Base-by-base conservation (phyloP, 176 grass and related monocot species). In the Aegilops longissima region DNA sequence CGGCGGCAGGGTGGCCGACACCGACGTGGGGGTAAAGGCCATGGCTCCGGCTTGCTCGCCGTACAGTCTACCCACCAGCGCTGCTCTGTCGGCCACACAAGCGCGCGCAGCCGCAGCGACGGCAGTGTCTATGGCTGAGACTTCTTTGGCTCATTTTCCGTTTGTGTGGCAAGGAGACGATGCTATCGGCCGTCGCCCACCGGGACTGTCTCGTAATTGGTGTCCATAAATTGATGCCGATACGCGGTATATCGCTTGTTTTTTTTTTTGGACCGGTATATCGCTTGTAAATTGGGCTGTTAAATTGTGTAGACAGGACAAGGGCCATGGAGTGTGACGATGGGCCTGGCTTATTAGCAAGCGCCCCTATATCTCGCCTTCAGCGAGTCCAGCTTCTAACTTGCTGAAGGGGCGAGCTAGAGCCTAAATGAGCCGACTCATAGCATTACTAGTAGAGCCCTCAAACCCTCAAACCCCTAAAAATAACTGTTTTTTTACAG, bases 21-120 rank as follows among this genome's bases (percentile, higher is more conserved):
- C 82, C 52, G 90, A 85, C 76, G 80, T 77, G 62, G 86, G 77
- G 82, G 82, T 78, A 70, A 91, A 88, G 70, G 77, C 78, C 83
- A 90, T 84, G 70, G 62, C 90, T 85, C 35, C 69, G 61, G 25
- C 29, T 90, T 20, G 34, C 61, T 91, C 25, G 34, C 66, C 80
- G 38, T 73, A 45, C 23, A 73, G 40, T 66, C 68, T 80, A 84
- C 36, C 67, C 21, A 67, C 61, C 66, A 23, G 47, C n/a, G 33
- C 81, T 77, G 49, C 51, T 80, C 25, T 85, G 12, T 85, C 21
- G 39, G 70, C 90, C 90, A 88, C 90, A 81, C 40, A 78, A 77
- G 27, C 81, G 8, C 77, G 12, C 27, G 23, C 45, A 33, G 81
- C 4, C 44, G 59, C 33, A 13, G 77, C 44, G 9, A 65, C 30